phyloP scores from a whole-genome alignment of 352 stramenopile genomes.

The Pythium folliculosum region DNA sequence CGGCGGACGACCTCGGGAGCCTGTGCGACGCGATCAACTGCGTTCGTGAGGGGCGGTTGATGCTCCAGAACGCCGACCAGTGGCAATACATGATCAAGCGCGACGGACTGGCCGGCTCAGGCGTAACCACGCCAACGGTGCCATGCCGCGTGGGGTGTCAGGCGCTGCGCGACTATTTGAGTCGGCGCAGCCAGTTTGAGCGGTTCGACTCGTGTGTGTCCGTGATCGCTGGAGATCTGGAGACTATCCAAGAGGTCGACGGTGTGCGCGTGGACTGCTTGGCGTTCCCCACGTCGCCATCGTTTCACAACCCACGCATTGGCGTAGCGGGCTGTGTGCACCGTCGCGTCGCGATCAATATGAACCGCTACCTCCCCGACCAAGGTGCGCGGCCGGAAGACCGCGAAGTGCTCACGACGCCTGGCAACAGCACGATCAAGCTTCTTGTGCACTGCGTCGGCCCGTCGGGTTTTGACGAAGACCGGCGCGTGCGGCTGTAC shows the following conservation, averaged over 20 bases:
- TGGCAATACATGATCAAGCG: slow-evolving; percentile 18
- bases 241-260: slow-evolving; percentile 34
- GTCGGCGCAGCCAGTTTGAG: slow-evolving; percentile 40
- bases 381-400: neutral
- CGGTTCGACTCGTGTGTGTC: slow-evolving; percentile 37
- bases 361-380: slow-evolving; percentile 23
- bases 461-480: slow-evolving; percentile 2
- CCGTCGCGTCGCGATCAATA: slow-evolving; percentile 38
- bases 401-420: slow-evolving; percentile 38
- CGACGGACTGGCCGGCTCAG: slow-evolving; percentile 1
- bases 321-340: slow-evolving; percentile 55
- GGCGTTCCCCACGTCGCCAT: slow-evolving; percentile 52
- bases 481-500: slow-evolving; percentile 39
- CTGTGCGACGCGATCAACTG: slow-evolving; percentile 16
- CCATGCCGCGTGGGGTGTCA: slow-evolving; percentile 20
- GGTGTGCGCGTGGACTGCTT: slow-evolving; percentile 52
- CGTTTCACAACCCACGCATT: slow-evolving; percentile 39
- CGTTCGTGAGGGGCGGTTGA: neutral
- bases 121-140: slow-evolving; percentile 12
- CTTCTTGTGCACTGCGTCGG: slow-evolving; percentile 68
- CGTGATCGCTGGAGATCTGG: slow-evolving; percentile 52
- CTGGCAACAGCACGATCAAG: slow-evolving; percentile 43
- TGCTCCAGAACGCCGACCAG: slow-evolving; percentile 11
- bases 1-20: neutral
- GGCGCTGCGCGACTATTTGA: slow-evolving; percentile 44